phyloP scores from a whole-genome alignment of 2,329 filamentous ascomycete genomes.

The Fusarium sp. region DNA sequence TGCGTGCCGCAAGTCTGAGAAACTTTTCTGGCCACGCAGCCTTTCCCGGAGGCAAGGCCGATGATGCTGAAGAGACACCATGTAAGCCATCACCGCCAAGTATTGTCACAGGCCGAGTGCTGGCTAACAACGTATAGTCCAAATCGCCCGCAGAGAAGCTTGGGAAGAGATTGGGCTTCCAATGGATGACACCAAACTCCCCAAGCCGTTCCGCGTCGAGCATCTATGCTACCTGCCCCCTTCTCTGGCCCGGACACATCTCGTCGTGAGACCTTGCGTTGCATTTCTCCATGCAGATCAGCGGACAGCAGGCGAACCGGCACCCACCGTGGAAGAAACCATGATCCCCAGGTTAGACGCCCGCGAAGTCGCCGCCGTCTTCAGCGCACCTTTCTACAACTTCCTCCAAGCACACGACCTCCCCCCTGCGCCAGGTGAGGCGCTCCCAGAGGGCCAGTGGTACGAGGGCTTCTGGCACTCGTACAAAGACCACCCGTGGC shows the following conservation, averaged over 20 bases:
- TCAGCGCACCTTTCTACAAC: slow-evolving; percentile 86
- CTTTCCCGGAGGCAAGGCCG: slow-evolving; percentile 81
- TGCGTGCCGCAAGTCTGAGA: slow-evolving; percentile 69
- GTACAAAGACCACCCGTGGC: slow-evolving; percentile 82
- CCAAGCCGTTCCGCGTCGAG: slow-evolving; percentile 82
- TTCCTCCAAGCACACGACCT: slow-evolving; percentile 75
- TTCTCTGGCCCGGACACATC: slow-evolving; percentile 75
- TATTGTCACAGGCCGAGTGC: background rate
- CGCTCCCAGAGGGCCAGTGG: slow-evolving; percentile 70
- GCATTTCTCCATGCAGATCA: slow-evolving; percentile 76
- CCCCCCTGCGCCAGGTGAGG: slow-evolving; percentile 49
- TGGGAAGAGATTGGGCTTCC: slow-evolving; percentile 94
- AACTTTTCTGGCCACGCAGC: slow-evolving; percentile 87
- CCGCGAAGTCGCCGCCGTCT: slow-evolving; percentile 91
- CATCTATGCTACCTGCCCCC: slow-evolving; percentile 86
- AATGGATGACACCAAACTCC: slow-evolving; percentile 72
- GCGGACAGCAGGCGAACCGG: slow-evolving; percentile 44
- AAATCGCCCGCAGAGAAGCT: slow-evolving; percentile 89
- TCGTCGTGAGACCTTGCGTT: slow-evolving; percentile 79
- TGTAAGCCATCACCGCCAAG: slow-evolving; percentile 54
- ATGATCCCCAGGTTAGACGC: slow-evolving; percentile 85
- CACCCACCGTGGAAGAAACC: slow-evolving; percentile 68
- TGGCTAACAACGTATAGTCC: slow-evolving; percentile 58
- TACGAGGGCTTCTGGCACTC: slow-evolving; percentile 85
- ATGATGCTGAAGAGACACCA: slow-evolving; percentile 65